Conservation (phyloP, 306 rosid genomes). For the Chamaecrista fasciculata region DNA sequence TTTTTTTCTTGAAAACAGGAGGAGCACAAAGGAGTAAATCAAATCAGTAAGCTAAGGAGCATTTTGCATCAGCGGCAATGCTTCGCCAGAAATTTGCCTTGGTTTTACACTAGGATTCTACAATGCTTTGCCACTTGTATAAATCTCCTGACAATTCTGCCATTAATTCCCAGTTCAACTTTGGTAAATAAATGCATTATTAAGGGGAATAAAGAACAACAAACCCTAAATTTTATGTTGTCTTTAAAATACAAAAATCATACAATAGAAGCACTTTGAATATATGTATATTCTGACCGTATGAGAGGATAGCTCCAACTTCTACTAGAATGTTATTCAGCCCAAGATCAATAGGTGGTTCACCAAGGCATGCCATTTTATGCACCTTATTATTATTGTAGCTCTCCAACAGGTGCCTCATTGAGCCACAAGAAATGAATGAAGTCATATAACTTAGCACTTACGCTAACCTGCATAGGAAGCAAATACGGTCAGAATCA, state of each 20-base stretch:
- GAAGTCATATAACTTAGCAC: constrained; percentile 81
- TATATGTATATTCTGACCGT: constrained; percentile 17
- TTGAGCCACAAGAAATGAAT: constrained; percentile 94
- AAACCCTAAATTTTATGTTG: not conserved
- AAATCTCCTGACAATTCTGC: not conserved
- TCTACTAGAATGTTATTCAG: not conserved
- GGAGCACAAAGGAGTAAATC: no score
- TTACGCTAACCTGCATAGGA: constrained; percentile 75
- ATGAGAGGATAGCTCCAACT: constrained; percentile 4
- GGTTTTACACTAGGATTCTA: not conserved
- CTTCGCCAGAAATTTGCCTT: no score
- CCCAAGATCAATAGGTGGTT: not conserved
- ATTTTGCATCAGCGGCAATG: no score
- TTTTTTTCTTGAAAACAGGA: no score
- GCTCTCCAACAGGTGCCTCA: constrained; percentile 97
- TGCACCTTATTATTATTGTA: constrained; percentile 46
- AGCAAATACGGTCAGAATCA: constrained; percentile 10
- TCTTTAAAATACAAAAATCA: constrained; percentile 24
- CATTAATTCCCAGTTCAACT: not conserved
- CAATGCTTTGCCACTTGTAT: no score
- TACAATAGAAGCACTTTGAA: constrained; percentile 13
- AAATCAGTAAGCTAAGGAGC: no score
- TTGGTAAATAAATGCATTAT: not conserved
- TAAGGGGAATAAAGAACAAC: not conserved
- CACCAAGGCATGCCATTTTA: constrained; percentile 20